Evolutionary conservation across 208 protist genomes (phyloP).

Genomic region (Trypanosoma congolense): DNA sequence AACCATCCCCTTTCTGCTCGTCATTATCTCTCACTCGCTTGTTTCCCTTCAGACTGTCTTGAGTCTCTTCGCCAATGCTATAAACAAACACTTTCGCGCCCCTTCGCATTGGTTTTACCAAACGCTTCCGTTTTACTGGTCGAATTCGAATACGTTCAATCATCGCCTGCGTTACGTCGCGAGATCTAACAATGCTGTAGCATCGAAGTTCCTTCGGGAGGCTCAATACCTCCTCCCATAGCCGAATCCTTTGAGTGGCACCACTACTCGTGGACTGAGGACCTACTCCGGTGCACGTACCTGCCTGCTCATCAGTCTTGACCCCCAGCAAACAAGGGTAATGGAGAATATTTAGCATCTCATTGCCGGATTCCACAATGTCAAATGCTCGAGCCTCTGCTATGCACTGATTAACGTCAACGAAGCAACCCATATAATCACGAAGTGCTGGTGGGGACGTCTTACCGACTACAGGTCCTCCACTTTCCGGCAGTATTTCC

Average conservation of each 20-base stretch:
- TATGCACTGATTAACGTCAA: slow-evolving; percentile 13
- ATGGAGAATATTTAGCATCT: slow-evolving; percentile 75
- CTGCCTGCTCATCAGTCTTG: slow-evolving; percentile 4
- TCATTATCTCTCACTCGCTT: slow-evolving; percentile 18
- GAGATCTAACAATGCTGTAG: slow-evolving; percentile 15
- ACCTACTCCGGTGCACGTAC: not conserved
- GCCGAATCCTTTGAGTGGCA: slow-evolving; percentile 3
- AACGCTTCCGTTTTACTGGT: slow-evolving; percentile 27
- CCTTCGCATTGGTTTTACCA: slow-evolving; percentile 50
- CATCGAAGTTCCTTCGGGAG: slow-evolving; percentile 35
- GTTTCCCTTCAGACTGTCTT: slow-evolving; percentile 2
- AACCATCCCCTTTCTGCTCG: slow-evolving; percentile 3
- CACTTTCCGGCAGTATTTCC: slow-evolving; percentile 9
- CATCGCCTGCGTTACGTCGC: slow-evolving; percentile 11
- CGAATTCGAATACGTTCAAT: slow-evolving; percentile 41
- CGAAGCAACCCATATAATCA: slow-evolving; percentile 59
- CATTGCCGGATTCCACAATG: slow-evolving; percentile 18
- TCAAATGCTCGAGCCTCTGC: slow-evolving; percentile 15
- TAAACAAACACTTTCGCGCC: slow-evolving; percentile 61
- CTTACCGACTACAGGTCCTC: slow-evolving; percentile 13
- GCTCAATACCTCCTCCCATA: slow-evolving; percentile 24
- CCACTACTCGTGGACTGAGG: not conserved
- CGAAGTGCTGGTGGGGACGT: slow-evolving; percentile 38
- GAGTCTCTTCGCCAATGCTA: slow-evolving; percentile 3
- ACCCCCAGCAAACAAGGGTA: slow-evolving; percentile 43